Base-by-base conservation (phyloP, 2,329 filamentous ascomycete genomes). In the Venturia nashicola region DNA sequence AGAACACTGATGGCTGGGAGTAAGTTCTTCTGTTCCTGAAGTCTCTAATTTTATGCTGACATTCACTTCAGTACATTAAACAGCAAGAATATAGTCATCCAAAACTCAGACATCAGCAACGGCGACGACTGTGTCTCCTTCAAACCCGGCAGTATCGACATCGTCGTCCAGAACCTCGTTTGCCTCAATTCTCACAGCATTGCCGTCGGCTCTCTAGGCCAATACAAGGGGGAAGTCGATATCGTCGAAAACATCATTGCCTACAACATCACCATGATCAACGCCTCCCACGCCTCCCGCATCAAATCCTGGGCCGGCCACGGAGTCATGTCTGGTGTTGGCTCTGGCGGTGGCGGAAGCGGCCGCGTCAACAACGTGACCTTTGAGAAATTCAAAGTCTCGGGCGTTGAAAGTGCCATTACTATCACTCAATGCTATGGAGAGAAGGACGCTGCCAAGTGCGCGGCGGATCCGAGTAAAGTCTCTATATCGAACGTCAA, bases 81-180 rank as follows among this genome's bases (percentile, higher is more conserved):
- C 8, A 83, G 81, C 14, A 75, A 78, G 32, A 80, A 82, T 61
- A 79, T 89, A 43, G 81, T 86, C 0, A 88, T 89, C 43, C 86
- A 89, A 69, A 83, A 89, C 70, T 87, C 83, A 0, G 73, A 81
- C 34, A 81, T 86, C 67, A 78, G 83, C 71, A 88, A 88, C 68
- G 84, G 83, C 43, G 86, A 89, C 70, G 84, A 90, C 71, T 90
- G 87, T 66, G 84, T 90, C 14, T 86, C 85, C 0, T 89, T 90
- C 79, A 90, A 88, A 72, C 86, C 86, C 27, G 88, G 88, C 70
- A 83, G 80, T 67, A 88, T 84, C 48, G 80, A 86, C 65, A 81
- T 88, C 3, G 71, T 88, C 3, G 80, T 88, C 7, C 84, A 88
- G 69, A 83, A 83, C 65, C 73, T 88, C n/a, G 75, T 76, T 65